Evolutionary conservation across 2,329 filamentous ascomycete genomes (phyloP).

Genomic region (Clonostachys rosea): DNA sequence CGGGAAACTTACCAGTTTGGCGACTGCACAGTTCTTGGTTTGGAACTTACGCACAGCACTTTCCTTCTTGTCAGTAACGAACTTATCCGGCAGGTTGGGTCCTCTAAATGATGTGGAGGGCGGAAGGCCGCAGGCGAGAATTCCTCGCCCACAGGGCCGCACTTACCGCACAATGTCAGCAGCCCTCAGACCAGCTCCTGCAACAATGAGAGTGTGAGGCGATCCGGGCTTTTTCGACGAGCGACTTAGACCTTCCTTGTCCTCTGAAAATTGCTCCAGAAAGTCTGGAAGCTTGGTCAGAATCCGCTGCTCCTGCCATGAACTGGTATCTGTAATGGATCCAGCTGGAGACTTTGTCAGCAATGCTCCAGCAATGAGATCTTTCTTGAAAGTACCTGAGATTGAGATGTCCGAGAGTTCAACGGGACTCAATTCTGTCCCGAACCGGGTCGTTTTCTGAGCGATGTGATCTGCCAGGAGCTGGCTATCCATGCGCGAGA

Average conservation of each 20-base stretch:
- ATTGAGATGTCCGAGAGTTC: slow-evolving; percentile 82
- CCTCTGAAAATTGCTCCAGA: slow-evolving; percentile 61
- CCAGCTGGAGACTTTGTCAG: slow-evolving; percentile 43
- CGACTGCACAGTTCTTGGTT: slow-evolving; percentile 70
- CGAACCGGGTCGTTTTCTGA: slow-evolving; percentile 72
- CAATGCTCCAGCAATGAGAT: not conserved
- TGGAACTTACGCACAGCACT: slow-evolving; percentile 75
- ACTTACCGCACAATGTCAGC: slow-evolving; percentile 73
- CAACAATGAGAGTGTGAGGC: slow-evolving; percentile 86
- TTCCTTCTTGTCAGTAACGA: slow-evolving; percentile 8
- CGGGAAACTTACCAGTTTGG: slow-evolving; percentile 61
- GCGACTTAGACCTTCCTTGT: slow-evolving; percentile 54
- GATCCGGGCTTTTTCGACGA: slow-evolving; percentile 65
- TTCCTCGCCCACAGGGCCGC: not conserved
- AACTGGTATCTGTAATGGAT: slow-evolving; percentile 75
- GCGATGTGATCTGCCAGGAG: slow-evolving; percentile 83
- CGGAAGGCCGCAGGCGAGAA: not conserved
- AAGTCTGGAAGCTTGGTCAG: slow-evolving; percentile 75
- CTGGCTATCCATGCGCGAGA: slow-evolving; percentile 77
- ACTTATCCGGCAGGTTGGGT: not conserved
- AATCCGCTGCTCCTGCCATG: slow-evolving; percentile 62
- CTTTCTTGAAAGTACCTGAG: slow-evolving; percentile 48
- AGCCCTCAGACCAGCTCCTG: slow-evolving; percentile 77
- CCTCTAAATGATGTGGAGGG: not conserved
- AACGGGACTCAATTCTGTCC: slow-evolving; percentile 73